A percentile compares a stretch with the other conserved stretches of the same genome.
phyloP scores from a whole-genome alignment of 2,329 filamentous ascomycete genomes.

The Botrytis porri region DNA sequence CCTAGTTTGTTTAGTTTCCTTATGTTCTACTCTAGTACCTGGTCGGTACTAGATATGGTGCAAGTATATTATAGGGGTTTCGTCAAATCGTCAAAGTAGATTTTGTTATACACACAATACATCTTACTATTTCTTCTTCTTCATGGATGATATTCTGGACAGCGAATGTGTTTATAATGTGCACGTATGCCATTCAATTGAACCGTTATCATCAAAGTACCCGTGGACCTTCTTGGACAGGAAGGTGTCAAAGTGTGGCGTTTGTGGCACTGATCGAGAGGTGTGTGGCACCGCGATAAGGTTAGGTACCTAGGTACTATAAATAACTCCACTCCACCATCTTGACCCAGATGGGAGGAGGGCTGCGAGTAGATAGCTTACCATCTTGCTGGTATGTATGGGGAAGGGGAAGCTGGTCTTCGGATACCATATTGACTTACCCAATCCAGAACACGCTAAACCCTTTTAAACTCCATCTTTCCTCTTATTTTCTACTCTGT shows the following conservation, averaged over 20 bases:
- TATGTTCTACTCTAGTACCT: not conserved
- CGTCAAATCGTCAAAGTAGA: slow-evolving; percentile 1
- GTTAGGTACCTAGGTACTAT: too few species aligned
- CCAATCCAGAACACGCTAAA: not conserved
- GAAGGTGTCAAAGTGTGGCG: slow-evolving; percentile 1
- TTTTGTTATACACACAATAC: not conserved
- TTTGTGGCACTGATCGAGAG: not conserved
- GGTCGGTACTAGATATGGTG: not conserved
- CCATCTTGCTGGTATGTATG: not conserved
- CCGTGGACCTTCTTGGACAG: not conserved
- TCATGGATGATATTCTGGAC: not conserved
- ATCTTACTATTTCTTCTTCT: not conserved
- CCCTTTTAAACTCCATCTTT: not conserved
- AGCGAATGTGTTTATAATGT: not conserved
- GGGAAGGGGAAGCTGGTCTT: not conserved
- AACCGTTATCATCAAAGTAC: not conserved
- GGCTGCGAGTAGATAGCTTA: not conserved
- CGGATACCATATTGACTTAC: not conserved
- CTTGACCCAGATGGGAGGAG: not conserved
- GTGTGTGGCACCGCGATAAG: not conserved
- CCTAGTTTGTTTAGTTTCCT: not conserved
- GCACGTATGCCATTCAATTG: not conserved
- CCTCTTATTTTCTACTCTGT: not conserved
- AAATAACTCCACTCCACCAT: not conserved
- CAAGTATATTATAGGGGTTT: not conserved